Evolutionary conservation across 2,329 filamentous ascomycete genomes (phyloP).

Genomic region (Beauveria rudraprayagi): DNA sequence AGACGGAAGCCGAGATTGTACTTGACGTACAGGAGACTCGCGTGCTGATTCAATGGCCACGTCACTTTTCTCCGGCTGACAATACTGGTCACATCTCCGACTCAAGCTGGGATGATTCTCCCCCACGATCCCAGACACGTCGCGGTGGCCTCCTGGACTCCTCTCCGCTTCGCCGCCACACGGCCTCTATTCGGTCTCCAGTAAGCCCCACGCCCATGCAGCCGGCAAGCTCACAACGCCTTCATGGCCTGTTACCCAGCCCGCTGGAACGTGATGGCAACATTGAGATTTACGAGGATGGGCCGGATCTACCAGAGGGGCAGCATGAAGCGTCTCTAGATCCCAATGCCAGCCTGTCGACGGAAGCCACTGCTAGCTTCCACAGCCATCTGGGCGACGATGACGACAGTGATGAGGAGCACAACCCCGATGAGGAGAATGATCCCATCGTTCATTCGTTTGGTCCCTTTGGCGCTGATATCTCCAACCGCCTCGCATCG

Average conservation of each 20-base stretch:
- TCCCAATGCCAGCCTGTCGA: conserved; percentile 38
- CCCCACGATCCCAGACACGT: conserved; percentile 29
- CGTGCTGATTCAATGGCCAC: conserved; percentile 83
- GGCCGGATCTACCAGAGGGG: conserved; percentile 33
- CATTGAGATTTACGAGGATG: conserved; percentile 68
- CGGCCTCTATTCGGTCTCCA: conserved; percentile 60
- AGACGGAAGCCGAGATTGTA: conserved; percentile 88
- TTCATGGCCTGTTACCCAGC: conserved; percentile 36
- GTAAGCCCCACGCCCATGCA: conserved; percentile 54
- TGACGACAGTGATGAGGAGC: conserved; percentile 60
- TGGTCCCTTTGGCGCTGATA: conserved; percentile 78
- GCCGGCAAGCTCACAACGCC: conserved; percentile 34
- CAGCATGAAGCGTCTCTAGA: conserved; percentile 21
- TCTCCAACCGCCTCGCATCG: conserved; percentile 73
- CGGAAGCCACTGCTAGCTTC: conserved; percentile 44
- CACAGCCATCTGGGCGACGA: conserved; percentile 42
- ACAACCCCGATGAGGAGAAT: conserved; percentile 85
- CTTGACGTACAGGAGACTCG: conserved; percentile 89
- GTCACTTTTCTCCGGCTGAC: conserved; percentile 31
- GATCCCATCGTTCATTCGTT: conserved; percentile 90
- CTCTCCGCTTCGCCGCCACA: conserved; percentile 47
- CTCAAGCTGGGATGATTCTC: conserved; percentile 63
- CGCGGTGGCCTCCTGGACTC: conserved; percentile 42
- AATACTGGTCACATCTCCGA: conserved; percentile 49
- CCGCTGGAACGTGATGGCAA: conserved; percentile 29